phyloP scores from a whole-genome alignment of 176 grass and related monocot genomes.

The Oryza officinalis region DNA sequence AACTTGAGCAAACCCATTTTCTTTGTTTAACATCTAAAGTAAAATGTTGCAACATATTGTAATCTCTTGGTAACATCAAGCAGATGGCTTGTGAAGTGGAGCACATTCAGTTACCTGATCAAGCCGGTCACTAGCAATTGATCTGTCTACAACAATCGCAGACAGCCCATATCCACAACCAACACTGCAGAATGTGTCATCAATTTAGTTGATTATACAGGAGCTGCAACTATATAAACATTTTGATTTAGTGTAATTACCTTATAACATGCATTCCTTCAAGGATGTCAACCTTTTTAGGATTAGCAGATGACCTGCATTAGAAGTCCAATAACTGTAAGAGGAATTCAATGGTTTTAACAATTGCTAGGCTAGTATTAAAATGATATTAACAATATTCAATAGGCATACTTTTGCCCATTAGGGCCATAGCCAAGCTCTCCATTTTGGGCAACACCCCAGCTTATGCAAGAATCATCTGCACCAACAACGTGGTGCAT shows the following conservation, averaged over 20 bases:
- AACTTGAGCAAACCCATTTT: neutral
- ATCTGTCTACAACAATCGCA: conserved; percentile 81
- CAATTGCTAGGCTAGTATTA: conserved; percentile 3
- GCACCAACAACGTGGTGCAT: conserved; percentile 98
- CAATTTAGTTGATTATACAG: conserved; percentile 31
- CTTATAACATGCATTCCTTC: conserved; percentile 81
- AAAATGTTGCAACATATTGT: neutral
- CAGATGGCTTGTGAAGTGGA: conserved; percentile 24
- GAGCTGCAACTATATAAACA: neutral
- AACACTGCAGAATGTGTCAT: conserved; percentile 57
- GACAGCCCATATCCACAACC: conserved; percentile 81
- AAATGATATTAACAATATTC: conserved; percentile 11
- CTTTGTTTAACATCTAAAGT: conserved; percentile 11
- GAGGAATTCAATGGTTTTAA: neutral
- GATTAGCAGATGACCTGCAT: conserved; percentile 93
- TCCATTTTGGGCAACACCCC: conserved; percentile 70
- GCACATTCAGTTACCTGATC: conserved; percentile 56
- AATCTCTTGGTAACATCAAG: neutral
- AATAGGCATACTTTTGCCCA: conserved; percentile 79
- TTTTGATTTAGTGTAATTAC: conserved; percentile 44
- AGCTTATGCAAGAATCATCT: conserved; percentile 97
- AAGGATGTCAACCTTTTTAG: conserved; percentile 97
- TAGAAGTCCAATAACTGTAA: neutral
- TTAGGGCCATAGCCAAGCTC: conserved; percentile 93
- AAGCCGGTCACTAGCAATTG: conserved; percentile 65